Percentiles rank a stretch among this genome's conserved stretches.
phyloP scores from a whole-genome alignment of 163 green algal species.

The Smithsoniella earleae region DNA sequence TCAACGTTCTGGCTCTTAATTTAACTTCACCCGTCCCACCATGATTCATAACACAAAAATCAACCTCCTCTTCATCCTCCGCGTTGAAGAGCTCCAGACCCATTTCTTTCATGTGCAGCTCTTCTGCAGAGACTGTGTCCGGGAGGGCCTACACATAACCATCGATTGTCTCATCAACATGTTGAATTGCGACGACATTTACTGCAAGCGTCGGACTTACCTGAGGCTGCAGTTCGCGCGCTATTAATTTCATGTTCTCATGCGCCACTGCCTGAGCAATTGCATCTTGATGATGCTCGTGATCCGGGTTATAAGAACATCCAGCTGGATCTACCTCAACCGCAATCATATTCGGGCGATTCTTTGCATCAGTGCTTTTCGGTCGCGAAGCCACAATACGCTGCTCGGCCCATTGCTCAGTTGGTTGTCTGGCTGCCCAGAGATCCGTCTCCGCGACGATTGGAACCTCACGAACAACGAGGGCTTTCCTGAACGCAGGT shows the following conservation, averaged over 20 bases:
- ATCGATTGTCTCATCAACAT: too few relatives aligned
- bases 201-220: too few relatives aligned
- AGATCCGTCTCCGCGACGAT: background rate
- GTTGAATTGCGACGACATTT: background rate
- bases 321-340: conserved; percentile 59
- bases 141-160: conserved; percentile 3
- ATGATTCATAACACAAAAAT: too few relatives aligned
- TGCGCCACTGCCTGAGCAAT: conserved; percentile 55
- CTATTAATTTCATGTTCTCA: conserved; percentile 49
- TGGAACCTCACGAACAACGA: too few relatives aligned
- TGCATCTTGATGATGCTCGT: conserved; percentile 57
- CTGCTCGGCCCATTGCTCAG: background rate
- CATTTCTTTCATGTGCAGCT: conserved; percentile 7
- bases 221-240: conserved; percentile 36
- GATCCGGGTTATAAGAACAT: conserved; percentile 67
- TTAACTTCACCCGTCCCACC: too few relatives aligned
- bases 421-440: background rate
- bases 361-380: background rate
- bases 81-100: background rate
- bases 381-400: background rate
- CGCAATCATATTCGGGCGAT: conserved; percentile 29
- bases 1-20: too few relatives aligned
- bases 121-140: background rate
- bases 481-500: too few relatives aligned
- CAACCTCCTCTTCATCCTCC: background rate